Conservation (phyloP, 208 protist genomes). For the Trichomonas vaginalis region DNA sequence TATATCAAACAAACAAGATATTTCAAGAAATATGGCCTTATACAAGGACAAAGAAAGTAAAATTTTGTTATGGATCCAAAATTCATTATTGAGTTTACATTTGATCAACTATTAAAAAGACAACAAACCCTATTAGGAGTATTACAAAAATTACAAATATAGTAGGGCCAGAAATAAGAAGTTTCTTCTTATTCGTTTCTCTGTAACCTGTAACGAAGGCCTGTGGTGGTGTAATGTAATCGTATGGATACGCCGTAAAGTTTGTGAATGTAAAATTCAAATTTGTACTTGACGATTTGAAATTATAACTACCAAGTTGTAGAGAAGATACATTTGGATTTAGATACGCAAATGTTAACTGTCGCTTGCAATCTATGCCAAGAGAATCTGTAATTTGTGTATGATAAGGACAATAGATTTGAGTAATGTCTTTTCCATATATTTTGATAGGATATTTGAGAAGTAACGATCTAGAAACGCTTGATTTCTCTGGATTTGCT, state of each 20-base stretch:
- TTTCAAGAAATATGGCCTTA: too few species aligned
- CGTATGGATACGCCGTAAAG: background rate
- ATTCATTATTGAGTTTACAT: too few species aligned
- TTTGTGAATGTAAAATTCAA: background rate
- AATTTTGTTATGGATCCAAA: too few species aligned
- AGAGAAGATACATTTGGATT: background rate
- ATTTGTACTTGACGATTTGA: background rate
- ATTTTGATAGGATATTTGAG: background rate
- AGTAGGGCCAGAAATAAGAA: background rate
- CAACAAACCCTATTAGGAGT: too few species aligned
- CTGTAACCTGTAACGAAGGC: background rate
- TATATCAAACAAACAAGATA: too few species aligned
- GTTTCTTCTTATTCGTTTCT: background rate
- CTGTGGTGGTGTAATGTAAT: background rate
- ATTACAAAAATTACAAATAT: background rate
- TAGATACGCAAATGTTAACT: background rate
- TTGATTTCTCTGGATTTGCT: background rate
- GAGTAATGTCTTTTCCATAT: background rate
- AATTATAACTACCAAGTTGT: background rate
- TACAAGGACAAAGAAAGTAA: too few species aligned
- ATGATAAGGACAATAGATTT: background rate
- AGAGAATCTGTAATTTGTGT: background rate
- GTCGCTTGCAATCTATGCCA: background rate
- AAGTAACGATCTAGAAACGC: background rate
- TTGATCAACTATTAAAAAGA: too few species aligned